Evolutionary conservation across 2,329 filamentous ascomycete species (phyloP).

Genomic region (Fusarium nygamai): DNA sequence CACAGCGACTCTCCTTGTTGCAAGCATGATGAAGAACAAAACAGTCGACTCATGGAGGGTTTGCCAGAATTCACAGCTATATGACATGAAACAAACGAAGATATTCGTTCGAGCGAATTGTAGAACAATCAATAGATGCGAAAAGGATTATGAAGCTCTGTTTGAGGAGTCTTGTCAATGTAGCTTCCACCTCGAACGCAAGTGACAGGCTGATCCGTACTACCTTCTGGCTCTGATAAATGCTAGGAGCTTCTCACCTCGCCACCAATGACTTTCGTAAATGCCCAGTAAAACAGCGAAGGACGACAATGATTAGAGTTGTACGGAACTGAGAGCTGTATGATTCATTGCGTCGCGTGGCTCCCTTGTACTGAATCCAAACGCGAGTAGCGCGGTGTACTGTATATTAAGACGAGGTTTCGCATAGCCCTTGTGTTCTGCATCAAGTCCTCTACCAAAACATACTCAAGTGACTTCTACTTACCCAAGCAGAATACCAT

Average conservation of each 20-base stretch:
- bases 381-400: fast-evolving
- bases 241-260: not conserved
- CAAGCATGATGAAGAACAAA: not conserved
- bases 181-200: fast-evolving
- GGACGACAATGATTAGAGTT: not conserved
- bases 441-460: not conserved
- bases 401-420: not conserved
- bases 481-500: too few species aligned
- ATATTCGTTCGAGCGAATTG: fast-evolving
- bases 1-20: not conserved
- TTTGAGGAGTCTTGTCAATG: not conserved
- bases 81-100: too few species aligned
- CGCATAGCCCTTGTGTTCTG: not conserved
- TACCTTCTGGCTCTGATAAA: not conserved
- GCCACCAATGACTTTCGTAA: not conserved
- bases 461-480: too few species aligned
- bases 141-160: not conserved
- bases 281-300: not conserved
- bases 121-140: too few species aligned
- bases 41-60: fast-evolving
- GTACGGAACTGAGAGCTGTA: fast-evolving
- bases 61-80: fast-evolving
- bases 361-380: not conserved
- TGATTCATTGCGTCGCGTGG: too few species aligned
- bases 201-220: not conserved